These are phyloP conservation scores for Hapsidospora chrysogenum DNA, from an alignment of 495 filamentous ascomycete genomes.

Conservation along the genomic window DNA sequence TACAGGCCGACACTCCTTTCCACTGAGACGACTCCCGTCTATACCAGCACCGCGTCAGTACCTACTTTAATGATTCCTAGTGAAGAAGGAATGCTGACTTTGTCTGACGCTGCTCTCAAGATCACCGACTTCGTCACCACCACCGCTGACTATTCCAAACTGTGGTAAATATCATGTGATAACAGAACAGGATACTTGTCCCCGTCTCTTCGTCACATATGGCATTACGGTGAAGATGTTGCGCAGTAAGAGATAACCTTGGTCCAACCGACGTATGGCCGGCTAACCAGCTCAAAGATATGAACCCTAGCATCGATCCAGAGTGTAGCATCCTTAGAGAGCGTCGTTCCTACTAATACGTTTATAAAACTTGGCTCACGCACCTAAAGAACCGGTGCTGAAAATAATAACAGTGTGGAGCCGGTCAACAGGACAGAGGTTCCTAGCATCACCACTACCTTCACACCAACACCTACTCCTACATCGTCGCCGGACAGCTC, in stretches of 20 bases:
- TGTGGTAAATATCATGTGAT: background rate
- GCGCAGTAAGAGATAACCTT: background rate
- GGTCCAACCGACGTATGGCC: background rate
- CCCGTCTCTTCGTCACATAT: background rate
- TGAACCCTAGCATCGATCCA: background rate
- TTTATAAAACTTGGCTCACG: too few relatives aligned
- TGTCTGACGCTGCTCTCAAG: too few relatives aligned
- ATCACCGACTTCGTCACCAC: background rate
- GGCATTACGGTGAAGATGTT: background rate
- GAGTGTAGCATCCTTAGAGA: background rate
- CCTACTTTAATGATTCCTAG: background rate
- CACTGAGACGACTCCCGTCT: background rate
- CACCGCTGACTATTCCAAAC: background rate
- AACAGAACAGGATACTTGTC: background rate
- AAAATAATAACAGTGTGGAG: too few relatives aligned
- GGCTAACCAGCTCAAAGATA: background rate
- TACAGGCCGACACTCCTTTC: background rate
- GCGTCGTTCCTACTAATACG: background rate
- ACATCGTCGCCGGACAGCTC: too few relatives aligned
- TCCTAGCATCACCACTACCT: too few relatives aligned
- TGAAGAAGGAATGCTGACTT: too few relatives aligned
- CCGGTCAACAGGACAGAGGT: too few relatives aligned
- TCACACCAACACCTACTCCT: too few relatives aligned
- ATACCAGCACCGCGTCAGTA: background rate
- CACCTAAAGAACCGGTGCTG: too few relatives aligned